Percentiles rank a stretch among this genome's conserved stretches.
Evolutionary conservation across 129 eudicot species (phyloP).

Genomic region (Tagetes patula): DNA sequence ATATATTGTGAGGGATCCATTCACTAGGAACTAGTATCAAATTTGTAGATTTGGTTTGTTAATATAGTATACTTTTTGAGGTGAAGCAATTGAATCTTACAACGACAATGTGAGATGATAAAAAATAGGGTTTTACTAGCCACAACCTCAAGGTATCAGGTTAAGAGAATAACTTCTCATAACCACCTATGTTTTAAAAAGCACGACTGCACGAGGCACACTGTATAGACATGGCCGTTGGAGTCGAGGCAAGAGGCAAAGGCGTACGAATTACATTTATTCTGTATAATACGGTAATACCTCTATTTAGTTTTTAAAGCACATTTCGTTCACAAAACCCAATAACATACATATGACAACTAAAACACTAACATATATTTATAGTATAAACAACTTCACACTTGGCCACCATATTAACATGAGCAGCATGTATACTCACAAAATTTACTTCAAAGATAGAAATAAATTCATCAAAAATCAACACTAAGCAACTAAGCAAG

Average conservation of each 20-base stretch:
- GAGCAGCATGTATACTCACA: not conserved
- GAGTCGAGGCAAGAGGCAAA: not conserved
- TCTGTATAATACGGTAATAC: not conserved
- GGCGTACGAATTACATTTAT: not conserved
- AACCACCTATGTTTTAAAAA: not conserved
- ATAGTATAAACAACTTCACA: not conserved
- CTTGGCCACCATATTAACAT: not conserved
- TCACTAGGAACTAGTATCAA: not conserved
- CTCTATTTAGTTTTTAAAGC: not conserved
- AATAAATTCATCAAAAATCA: not conserved
- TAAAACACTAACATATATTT: not conserved
- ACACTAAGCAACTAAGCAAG: constrained; percentile 1
- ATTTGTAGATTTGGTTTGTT: constrained; percentile 8
- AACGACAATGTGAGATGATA: not conserved
- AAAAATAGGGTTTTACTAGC: not conserved
- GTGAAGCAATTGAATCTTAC: not conserved
- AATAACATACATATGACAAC: not conserved
- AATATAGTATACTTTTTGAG: not conserved
- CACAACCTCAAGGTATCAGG: not conserved
- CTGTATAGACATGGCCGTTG: not conserved
- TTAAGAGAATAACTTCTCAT: not conserved
- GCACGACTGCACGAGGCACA: not conserved
- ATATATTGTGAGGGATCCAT: constrained; percentile 3
- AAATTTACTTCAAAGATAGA: not conserved
- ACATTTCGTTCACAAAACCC: not conserved